Percentiles rank a stretch among this genome's conserved stretches.
phyloP scores from a whole-genome alignment of 805 yeast species.

The Pichia phayaonensis region DNA sequence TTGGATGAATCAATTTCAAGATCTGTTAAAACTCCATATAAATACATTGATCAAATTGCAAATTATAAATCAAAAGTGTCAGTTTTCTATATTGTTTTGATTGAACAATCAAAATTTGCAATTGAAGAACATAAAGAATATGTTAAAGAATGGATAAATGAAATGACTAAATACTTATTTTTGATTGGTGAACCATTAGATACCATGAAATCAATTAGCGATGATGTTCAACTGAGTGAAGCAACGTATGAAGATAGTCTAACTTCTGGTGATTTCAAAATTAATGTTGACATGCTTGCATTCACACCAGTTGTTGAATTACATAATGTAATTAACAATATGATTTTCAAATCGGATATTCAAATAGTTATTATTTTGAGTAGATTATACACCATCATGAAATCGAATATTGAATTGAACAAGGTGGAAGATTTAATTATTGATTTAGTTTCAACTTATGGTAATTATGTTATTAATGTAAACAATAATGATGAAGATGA shows the following conservation, averaged over 20 bases:
- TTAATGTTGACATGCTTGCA: slow-evolving; percentile 5
- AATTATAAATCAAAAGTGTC: slow-evolving; percentile 26
- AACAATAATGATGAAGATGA: not conserved
- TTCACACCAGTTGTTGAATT: slow-evolving; percentile 26
- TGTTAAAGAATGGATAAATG: slow-evolving; percentile 40
- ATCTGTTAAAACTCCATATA: slow-evolving; percentile 69
- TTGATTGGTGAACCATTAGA: slow-evolving; percentile 53
- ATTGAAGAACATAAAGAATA: slow-evolving; percentile 24
- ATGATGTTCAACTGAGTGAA: slow-evolving; percentile 5
- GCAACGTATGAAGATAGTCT: slow-evolving; percentile 10
- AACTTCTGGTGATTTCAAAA: not conserved
- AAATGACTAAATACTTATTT: slow-evolving; percentile 39
- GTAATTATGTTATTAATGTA: slow-evolving; percentile 31
- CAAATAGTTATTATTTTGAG: slow-evolving; percentile 42
- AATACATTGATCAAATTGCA: slow-evolving; percentile 58
- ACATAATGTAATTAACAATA: slow-evolving; percentile 17
- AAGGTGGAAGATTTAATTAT: slow-evolving; percentile 26
- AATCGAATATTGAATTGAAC: slow-evolving; percentile 16
- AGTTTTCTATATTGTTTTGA: slow-evolving; percentile 47
- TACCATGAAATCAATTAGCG: slow-evolving; percentile 13
- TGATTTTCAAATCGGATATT: slow-evolving; percentile 36
- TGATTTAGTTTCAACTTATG: slow-evolving; percentile 36
- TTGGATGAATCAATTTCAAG: slow-evolving; percentile 74
- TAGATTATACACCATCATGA: slow-evolving; percentile 30
- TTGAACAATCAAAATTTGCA: slow-evolving; percentile 66